These are phyloP conservation scores for Aspergillus hiratsukae DNA, from an alignment of 2,329 filamentous ascomycete genomes.

Conservation along the genomic window DNA sequence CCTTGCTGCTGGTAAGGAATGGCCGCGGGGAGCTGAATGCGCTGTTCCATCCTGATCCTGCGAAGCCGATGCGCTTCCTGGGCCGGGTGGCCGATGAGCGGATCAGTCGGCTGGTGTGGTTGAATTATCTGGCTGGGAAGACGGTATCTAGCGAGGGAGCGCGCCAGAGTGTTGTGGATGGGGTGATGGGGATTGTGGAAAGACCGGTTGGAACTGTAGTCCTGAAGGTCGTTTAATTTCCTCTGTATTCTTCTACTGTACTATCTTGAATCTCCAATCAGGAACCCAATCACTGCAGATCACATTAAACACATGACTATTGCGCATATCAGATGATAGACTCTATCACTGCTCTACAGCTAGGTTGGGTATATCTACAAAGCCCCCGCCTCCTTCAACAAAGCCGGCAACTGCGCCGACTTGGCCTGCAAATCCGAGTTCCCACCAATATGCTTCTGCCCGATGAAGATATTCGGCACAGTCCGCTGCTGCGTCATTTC, in stretches of 20 bases:
- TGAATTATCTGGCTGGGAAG: slow-evolving; percentile 82
- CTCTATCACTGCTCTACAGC: too few species aligned
- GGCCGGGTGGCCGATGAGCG: slow-evolving; percentile 75
- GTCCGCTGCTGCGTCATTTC: slow-evolving; percentile 79
- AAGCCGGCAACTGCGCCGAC: slow-evolving; percentile 57
- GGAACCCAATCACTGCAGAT: not conserved
- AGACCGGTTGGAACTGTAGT: slow-evolving; percentile 83
- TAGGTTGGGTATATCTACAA: too few species aligned
- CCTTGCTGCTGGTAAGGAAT: slow-evolving; percentile 69
- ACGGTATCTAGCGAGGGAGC: slow-evolving; percentile 82
- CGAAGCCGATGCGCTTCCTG: slow-evolving; percentile 51
- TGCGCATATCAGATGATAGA: too few species aligned
- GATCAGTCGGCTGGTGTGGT: slow-evolving; percentile 75
- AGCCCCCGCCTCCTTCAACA: slow-evolving; percentile 63
- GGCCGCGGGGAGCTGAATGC: slow-evolving; percentile 62
- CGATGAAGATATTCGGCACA: slow-evolving; percentile 95
- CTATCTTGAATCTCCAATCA: not conserved
- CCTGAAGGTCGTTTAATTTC: slow-evolving; percentile 57
- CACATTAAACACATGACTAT: not conserved
- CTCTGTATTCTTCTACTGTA: not conserved
- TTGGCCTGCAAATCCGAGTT: slow-evolving; percentile 81
- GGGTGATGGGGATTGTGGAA: slow-evolving; percentile 82
- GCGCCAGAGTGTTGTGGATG: slow-evolving; percentile 76
- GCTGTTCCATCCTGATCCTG: slow-evolving; percentile 55
- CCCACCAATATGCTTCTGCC: slow-evolving; percentile 85